A percentile compares a stretch with the other conserved stretches of the same genome.
These are phyloP conservation scores for Apiotrichum veenhuisii DNA, from an alignment of 1,284 basidiomycete species.

Conservation along the genomic window DNA sequence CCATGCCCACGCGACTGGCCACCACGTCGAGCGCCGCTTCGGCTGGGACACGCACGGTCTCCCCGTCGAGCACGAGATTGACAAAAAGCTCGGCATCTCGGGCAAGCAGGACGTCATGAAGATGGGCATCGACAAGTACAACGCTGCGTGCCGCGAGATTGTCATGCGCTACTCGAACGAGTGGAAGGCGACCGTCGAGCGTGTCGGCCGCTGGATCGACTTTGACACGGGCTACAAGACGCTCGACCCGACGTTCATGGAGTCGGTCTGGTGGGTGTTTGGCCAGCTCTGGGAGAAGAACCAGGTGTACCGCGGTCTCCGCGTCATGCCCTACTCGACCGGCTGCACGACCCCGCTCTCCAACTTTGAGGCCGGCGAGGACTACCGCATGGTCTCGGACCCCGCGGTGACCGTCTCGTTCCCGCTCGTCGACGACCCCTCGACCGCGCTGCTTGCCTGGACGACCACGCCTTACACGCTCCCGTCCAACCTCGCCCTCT, in stretches of 20 bases:
- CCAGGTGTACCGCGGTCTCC: constrained; percentile 89
- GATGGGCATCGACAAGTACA: constrained; percentile 97
- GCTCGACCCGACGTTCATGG: constrained; percentile 90
- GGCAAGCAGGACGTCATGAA: constrained; percentile 89
- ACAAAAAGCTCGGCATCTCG: constrained; percentile 91
- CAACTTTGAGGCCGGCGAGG: constrained; percentile 94
- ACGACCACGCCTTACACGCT: constrained; percentile 99
- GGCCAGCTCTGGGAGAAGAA: constrained; percentile 84
- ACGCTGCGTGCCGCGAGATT: constrained; percentile 92
- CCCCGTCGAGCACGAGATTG: constrained; percentile 99
- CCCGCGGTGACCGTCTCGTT: constrained; percentile 94
- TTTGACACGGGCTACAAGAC: constrained; percentile 99
- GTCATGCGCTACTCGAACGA: constrained; percentile 96
- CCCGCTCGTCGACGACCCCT: constrained; percentile 86
- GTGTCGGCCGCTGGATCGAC: constrained; percentile 99
- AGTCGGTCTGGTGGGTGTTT: constrained; percentile 99
- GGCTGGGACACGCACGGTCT: constrained; percentile 99
- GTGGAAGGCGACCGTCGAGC: constrained; percentile 91
- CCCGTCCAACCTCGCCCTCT: constrained; percentile 90
- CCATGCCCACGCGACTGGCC: constrained; percentile 89
- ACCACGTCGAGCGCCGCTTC: constrained; percentile 91
- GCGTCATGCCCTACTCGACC: constrained; percentile 98
- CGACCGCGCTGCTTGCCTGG: constrained; percentile 91
- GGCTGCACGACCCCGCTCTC: constrained; percentile 94
- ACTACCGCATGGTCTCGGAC: constrained; percentile 92